Evolutionary conservation across 495 filamentous ascomycete species (phyloP).

Genomic region (Letharia lupina): DNA sequence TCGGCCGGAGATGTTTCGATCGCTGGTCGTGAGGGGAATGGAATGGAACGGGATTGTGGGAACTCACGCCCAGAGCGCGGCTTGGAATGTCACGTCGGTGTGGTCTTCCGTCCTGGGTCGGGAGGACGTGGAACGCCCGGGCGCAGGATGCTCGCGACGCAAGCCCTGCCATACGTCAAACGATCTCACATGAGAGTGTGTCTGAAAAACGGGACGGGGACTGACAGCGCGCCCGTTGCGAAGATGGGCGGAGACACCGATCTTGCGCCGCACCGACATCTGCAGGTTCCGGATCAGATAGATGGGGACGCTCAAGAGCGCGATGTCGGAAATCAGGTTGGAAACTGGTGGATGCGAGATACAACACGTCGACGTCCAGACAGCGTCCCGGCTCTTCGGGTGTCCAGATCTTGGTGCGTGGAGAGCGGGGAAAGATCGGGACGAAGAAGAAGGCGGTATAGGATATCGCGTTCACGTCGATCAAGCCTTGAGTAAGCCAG

Average conservation of each 20-base stretch:
- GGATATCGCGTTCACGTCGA: slow-evolving; percentile 17
- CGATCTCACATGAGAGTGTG: not conserved
- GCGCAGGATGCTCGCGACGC: slow-evolving; percentile 19
- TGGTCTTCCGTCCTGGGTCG: slow-evolving; percentile 10
- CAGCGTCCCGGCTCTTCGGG: slow-evolving; percentile 17
- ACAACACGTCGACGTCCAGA: slow-evolving; percentile 14
- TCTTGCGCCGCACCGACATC: slow-evolving; percentile 20
- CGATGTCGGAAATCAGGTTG: slow-evolving; percentile 20
- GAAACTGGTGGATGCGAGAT: slow-evolving; percentile 7
- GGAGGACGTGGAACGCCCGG: not conserved
- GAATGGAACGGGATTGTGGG: not conserved
- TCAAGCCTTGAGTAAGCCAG: slow-evolving; percentile 18
- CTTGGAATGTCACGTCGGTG: slow-evolving; percentile 14
- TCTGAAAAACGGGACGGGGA: not conserved
- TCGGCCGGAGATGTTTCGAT: no score
- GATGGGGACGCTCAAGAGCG: slow-evolving; percentile 18
- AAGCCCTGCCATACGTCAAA: slow-evolving; percentile 10
- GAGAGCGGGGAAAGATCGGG: slow-evolving; percentile 22
- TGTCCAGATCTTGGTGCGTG: slow-evolving; percentile 21
- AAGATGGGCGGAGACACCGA: slow-evolving; percentile 16
- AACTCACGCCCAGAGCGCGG: slow-evolving; percentile 17
- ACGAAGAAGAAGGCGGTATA: slow-evolving; percentile 19
- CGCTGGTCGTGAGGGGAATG: not conserved
- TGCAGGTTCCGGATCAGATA: slow-evolving; percentile 22
- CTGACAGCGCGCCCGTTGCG: slow-evolving; percentile 16